phyloP scores from a whole-genome alignment of 208 protist species.

The Strigomonas culicis region DNA sequence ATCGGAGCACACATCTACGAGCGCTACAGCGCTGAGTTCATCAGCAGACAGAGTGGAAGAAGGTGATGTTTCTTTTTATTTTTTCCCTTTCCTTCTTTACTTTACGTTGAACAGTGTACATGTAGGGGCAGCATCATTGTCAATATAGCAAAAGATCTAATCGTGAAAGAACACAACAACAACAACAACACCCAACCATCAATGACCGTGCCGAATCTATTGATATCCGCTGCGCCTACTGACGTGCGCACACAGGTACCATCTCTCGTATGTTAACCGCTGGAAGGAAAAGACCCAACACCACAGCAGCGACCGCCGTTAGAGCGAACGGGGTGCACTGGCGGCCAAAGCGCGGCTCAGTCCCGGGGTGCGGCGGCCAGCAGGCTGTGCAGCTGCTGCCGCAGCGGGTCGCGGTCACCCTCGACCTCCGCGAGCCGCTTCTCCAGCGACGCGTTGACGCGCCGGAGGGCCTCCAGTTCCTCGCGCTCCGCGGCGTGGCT shows the following conservation, averaged over 20 bases:
- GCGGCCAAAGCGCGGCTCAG: too few species aligned
- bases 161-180: background rate
- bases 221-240: background rate
- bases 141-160: background rate
- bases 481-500: constrained; percentile 28
- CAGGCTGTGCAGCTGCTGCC: constrained; percentile 69
- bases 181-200: background rate
- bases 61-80: too few species aligned
- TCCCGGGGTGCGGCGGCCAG: constrained; percentile 15
- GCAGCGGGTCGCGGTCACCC: constrained; percentile 62
- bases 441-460: constrained; percentile 66
- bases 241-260: background rate
- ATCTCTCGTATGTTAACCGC: background rate
- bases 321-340: too few species aligned
- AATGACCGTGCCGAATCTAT: background rate
- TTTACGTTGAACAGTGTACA: background rate
- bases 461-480: constrained; percentile 53
- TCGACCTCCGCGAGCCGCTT: constrained; percentile 60
- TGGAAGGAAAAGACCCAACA: too few species aligned
- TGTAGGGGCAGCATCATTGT: too few species aligned
- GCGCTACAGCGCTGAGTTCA: too few species aligned
- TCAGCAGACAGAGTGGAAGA: background rate
- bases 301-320: too few species aligned
- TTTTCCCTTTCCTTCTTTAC: background rate
- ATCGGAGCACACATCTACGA: too few species aligned